These are phyloP conservation scores for Colletotrichum sublineola DNA, from an alignment of 2,329 filamentous ascomycete genomes.

Conservation along the genomic window DNA sequence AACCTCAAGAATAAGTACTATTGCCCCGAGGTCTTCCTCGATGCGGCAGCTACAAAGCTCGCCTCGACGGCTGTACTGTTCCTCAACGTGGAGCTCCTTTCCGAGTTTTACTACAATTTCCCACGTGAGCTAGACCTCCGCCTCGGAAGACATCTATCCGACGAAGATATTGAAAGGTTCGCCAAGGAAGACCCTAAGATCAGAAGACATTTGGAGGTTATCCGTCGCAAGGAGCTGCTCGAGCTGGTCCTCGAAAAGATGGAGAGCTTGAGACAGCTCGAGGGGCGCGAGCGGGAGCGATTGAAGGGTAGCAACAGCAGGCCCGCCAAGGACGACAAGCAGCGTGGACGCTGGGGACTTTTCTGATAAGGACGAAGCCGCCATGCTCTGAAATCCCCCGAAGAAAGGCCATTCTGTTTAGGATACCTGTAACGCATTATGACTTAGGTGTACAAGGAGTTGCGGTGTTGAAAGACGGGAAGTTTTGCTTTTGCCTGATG, in stretches of 20 bases:
- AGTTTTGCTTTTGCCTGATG: background rate
- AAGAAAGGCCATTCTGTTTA: background rate
- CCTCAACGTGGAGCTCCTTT: constrained; percentile 95
- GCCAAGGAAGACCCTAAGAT: constrained; percentile 95
- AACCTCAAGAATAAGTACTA: constrained; percentile 91
- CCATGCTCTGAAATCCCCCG: background rate
- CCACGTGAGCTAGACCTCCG: constrained; percentile 90
- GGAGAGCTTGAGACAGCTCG: constrained; percentile 87
- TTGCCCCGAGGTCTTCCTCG: constrained; percentile 97
- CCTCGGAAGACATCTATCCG: constrained; percentile 83
- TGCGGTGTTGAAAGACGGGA: constrained; percentile 32
- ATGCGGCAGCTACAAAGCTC: constrained; percentile 94
- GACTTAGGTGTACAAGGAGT: constrained; percentile 37
- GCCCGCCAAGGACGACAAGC: constrained; percentile 56
- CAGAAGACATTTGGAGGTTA: constrained; percentile 88
- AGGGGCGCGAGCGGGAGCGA: constrained; percentile 76
- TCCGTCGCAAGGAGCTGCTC: constrained; percentile 89
- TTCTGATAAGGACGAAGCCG: constrained; percentile 53
- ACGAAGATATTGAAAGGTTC: constrained; percentile 88
- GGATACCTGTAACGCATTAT: constrained; percentile 33
- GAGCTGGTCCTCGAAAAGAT: constrained; percentile 97
- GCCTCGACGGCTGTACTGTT: constrained; percentile 96
- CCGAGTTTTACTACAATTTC: constrained; percentile 98
- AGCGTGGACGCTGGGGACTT: constrained; percentile 63
- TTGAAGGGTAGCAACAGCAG: constrained; percentile 48